These are phyloP conservation scores for Schwanniomyces pseudopolymorphus DNA, from an alignment of 805 yeast genomes.

Conservation along the genomic window DNA sequence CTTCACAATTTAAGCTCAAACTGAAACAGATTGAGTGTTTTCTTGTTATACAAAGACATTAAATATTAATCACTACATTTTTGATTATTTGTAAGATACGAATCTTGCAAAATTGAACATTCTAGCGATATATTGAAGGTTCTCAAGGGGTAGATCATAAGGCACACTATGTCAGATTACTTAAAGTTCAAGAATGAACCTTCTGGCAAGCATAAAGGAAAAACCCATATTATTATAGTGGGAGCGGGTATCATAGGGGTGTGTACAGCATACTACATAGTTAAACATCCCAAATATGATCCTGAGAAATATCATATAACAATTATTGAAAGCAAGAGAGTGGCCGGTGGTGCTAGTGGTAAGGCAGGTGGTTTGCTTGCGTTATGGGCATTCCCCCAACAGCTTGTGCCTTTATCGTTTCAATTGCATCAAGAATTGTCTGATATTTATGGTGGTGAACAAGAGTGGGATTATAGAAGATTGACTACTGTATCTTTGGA, in stretches of 20 bases:
- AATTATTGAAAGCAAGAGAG: conserved; percentile 81
- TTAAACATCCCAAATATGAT: conserved; percentile 78
- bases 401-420: conserved; percentile 85
- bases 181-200: conserved; percentile 38
- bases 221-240: conserved; percentile 76
- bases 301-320: conserved; percentile 76
- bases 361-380: conserved; percentile 97
- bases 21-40: not conserved
- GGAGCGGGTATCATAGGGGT: conserved; percentile 98
- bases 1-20: not conserved
- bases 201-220: conserved; percentile 53
- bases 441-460: conserved; percentile 74
- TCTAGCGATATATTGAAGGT: not conserved
- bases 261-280: conserved; percentile 86
- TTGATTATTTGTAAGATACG: not conserved
- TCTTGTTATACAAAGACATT: not conserved
- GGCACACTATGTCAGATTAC: conserved; percentile 26
- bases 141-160: not conserved
- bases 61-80: not conserved
- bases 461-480: conserved; percentile 91
- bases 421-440: conserved; percentile 81
- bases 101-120: not conserved
- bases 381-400: conserved; percentile 95
- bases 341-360: conserved; percentile 97
- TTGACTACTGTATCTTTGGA: conserved; percentile 84